Conservation (phyloP, 768 basidiomycete species). For the Lepiota venenata region DNA sequence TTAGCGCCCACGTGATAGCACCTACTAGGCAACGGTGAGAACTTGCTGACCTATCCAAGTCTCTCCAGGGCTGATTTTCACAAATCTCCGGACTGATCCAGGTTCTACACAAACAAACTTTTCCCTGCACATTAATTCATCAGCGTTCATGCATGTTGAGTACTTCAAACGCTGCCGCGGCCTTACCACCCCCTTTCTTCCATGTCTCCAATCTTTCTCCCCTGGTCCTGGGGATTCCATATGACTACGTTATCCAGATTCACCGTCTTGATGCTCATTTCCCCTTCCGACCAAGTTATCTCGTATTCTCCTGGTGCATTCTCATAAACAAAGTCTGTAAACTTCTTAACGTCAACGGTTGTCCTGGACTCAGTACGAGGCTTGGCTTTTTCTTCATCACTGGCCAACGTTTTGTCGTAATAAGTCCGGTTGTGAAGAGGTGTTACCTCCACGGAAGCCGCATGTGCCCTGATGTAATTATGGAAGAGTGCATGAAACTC, state of each 20-base stretch:
- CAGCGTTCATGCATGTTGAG: not conserved
- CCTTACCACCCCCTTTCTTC: constrained; percentile 82
- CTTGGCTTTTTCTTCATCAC: constrained; percentile 42
- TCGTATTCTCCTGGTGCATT: constrained; percentile 53
- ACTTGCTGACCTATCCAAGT: constrained; percentile 79
- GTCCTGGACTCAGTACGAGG: constrained; percentile 57
- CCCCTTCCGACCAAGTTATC: constrained; percentile 57
- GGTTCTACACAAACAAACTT: constrained; percentile 91
- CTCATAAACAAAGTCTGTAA: constrained; percentile 79
- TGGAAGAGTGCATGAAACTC: constrained; percentile 94
- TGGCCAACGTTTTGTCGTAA: constrained; percentile 77
- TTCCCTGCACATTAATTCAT: constrained; percentile 50
- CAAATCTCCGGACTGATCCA: constrained; percentile 76
- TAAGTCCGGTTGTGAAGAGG: constrained; percentile 65
- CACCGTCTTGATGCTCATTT: constrained; percentile 47
- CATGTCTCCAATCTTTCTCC: constrained; percentile 83
- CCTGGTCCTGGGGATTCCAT: constrained; percentile 88
- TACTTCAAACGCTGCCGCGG: not conserved
- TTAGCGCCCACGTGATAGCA: not conserved
- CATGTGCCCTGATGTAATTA: constrained; percentile 76
- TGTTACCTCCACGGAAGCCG: constrained; percentile 53
- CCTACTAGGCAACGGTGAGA: constrained; percentile 37
- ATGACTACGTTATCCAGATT: constrained; percentile 80
- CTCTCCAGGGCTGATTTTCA: constrained; percentile 54
- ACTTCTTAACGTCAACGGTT: constrained; percentile 61